These are phyloP conservation scores for Tanozyma kutaoensis DNA, from an alignment of 805 yeast genomes.

Conservation along the genomic window DNA sequence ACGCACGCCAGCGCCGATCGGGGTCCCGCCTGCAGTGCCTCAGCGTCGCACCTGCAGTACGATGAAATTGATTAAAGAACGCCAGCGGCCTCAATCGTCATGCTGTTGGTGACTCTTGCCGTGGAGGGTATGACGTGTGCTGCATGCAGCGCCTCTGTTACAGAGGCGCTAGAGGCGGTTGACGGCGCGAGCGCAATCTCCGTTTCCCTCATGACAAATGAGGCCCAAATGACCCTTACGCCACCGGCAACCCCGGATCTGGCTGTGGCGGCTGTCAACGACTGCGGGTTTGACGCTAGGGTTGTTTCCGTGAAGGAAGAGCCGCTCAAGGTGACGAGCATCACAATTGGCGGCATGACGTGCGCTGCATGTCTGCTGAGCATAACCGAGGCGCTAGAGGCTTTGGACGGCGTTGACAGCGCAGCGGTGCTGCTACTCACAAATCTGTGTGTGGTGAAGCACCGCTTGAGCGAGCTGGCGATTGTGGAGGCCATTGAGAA, in stretches of 20 bases:
- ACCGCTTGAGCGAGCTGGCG: conserved; percentile 7
- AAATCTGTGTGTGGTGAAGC: conserved; percentile 53
- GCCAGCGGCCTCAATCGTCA: no score
- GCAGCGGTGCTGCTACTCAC: not conserved
- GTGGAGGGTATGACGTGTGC: conserved; percentile 19
- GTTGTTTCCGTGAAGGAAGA: conserved; percentile 1
- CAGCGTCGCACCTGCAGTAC: not conserved
- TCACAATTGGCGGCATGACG: conserved; percentile 70
- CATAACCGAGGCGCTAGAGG: conserved; percentile 33
- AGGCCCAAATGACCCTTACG: conserved; percentile 9
- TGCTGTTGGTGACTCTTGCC: no score
- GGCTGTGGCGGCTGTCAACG: conserved; percentile 3
- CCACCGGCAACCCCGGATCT: conserved; percentile 1
- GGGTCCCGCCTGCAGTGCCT: not conserved
- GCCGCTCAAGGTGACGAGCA: conserved; percentile 3
- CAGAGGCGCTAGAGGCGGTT: conserved; percentile 7
- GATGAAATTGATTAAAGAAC: not conserved
- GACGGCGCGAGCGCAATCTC: conserved; percentile 6
- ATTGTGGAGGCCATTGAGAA: conserved; percentile 3
- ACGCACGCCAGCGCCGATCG: not conserved
- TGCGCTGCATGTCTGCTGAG: conserved; percentile 76
- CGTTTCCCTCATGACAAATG: conserved; percentile 15
- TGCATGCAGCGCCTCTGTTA: conserved; percentile 11
- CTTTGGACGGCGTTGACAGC: not conserved
- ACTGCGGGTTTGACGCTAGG: conserved; percentile 7